Base-by-base conservation (phyloP, 352 stramenopile genomes). In the Globisporangium parvum region DNA sequence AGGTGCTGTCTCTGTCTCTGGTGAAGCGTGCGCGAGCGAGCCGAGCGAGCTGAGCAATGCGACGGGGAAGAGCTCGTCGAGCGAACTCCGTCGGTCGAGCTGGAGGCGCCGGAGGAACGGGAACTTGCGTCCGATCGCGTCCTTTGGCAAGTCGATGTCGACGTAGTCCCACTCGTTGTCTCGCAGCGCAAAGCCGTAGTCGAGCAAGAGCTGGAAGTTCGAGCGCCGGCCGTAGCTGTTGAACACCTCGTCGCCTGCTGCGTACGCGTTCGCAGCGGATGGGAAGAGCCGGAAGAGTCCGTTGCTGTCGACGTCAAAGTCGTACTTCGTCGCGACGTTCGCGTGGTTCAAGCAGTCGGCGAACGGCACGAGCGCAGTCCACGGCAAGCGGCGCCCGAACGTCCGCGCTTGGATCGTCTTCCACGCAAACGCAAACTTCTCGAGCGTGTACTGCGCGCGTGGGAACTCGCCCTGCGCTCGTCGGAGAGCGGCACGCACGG, bases 311-410 rank as follows among this genome's bases (percentile, higher is more conserved):
- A 84, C 69, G 53, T 88, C 59, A 40, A 88, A 89, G 58, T 88
- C 81, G 68, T 96, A 97, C 62, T 91, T 95, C 12, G 85, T 96
- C 33, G 80, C 74, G 2, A 96, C 75, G 61, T 98, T 98, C 39
- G 61, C 63, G 65, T 98, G 91, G 59, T 98, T 98, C 15, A 98
- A 69, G 49, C 84, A 96, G 69, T 98, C 91, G 8, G 90, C 91
- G 53, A 98, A 92, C 8, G 91, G 91, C 39, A 98, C 91, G 44
- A 98, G 74, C 4, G 87, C 69, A 6, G 86, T 96, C 86, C 87
- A 97, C 18, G 87, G 89, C 58, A 98, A 67, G 2, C 87, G 76
- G 9, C 88, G 77, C 2, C 91, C 91, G 55, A 98, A 98, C 3
- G 89, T 91, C n/a, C 91, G 74, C 37, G 91, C 84, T 56, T 96